Percentiles rank a stretch among this genome's conserved stretches.
Evolutionary conservation across 2,329 filamentous ascomycete genomes (phyloP).

Genomic region (Claviceps pazoutovae): DNA sequence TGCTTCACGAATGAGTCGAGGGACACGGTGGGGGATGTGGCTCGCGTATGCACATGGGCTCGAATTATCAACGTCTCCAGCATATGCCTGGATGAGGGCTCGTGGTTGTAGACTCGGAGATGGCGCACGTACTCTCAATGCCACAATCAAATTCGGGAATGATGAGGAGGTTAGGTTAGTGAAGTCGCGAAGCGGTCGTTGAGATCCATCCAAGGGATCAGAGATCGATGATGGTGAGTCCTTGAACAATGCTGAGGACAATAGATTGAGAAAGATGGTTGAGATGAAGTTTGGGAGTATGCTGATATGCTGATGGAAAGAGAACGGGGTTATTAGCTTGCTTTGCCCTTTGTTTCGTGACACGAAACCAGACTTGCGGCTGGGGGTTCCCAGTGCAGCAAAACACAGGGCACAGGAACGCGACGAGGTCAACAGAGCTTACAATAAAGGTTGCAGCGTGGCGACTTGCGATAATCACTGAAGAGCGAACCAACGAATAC

Average conservation of each 20-base stretch:
- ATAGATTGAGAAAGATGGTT: slow-evolving; percentile 3
- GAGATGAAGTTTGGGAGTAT: slow-evolving; percentile 1
- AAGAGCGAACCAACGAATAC: slow-evolving; percentile 24
- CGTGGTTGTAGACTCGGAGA: slow-evolving; percentile 5
- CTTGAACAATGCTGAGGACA: neutral
- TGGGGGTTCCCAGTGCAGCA: slow-evolving; percentile 1
- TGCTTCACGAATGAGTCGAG: slow-evolving; percentile 19
- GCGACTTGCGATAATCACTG: slow-evolving; percentile 19
- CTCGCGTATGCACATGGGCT: slow-evolving; percentile 28
- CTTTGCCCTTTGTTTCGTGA: slow-evolving; percentile 1
- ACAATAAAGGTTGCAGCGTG: slow-evolving; percentile 22
- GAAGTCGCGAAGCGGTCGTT: slow-evolving; percentile 4
- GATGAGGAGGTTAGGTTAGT: slow-evolving; percentile 2
- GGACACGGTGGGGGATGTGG: slow-evolving; percentile 17
- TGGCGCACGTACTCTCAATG: slow-evolving; percentile 12
- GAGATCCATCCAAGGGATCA: slow-evolving; percentile 2
- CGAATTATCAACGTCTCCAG: slow-evolving; percentile 10
- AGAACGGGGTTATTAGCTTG: slow-evolving; percentile 4
- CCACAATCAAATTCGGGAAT: slow-evolving; percentile 14
- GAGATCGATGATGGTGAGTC: neutral
- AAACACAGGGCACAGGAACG: neutral
- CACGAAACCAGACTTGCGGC: slow-evolving; percentile 4
- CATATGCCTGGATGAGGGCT: slow-evolving; percentile 9
- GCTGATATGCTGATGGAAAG: neutral
- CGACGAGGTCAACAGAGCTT: slow-evolving; percentile 7